Evolutionary conservation across 2,329 filamentous ascomycete genomes (phyloP).

Genomic region (Calonectria montana): DNA sequence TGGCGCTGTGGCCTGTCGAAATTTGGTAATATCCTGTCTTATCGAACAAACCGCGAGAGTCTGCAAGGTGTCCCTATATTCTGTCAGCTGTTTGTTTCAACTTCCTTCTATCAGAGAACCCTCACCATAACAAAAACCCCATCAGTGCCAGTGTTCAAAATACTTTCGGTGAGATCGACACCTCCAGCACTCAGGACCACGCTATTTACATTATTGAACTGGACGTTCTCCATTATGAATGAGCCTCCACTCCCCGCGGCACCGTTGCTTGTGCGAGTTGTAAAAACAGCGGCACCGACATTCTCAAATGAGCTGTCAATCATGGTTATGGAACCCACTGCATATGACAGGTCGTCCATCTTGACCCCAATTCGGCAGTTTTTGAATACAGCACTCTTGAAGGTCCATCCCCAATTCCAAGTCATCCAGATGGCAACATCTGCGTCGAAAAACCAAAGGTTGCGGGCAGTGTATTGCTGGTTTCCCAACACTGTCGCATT

Average conservation of each 20-base stretch:
- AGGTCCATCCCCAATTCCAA: constrained; percentile 83
- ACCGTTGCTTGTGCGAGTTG: constrained; percentile 58
- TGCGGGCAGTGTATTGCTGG: constrained; percentile 79
- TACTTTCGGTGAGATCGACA: constrained; percentile 28
- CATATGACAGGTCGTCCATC: constrained; percentile 64
- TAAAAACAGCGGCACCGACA: constrained; percentile 75
- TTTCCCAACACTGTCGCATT: constrained; percentile 70
- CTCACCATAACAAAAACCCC: constrained; percentile 44
- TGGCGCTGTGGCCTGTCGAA: constrained; percentile 28
- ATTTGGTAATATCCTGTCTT: constrained; percentile 37
- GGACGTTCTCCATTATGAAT: constrained; percentile 61
- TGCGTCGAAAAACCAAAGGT: constrained; percentile 73
- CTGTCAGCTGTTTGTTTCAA: constrained; percentile 18
- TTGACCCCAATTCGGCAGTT: constrained; percentile 75
- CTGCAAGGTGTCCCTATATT: constrained; percentile 40
- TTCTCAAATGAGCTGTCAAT: constrained; percentile 78
- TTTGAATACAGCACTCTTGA: constrained; percentile 73
- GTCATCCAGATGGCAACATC: constrained; percentile 76
- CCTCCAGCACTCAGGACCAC: constrained; percentile 36
- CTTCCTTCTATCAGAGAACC: neutral
- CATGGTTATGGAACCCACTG: constrained; percentile 80
- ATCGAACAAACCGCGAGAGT: constrained; percentile 35
- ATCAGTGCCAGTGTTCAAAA: constrained; percentile 17
- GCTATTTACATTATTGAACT: constrained; percentile 50
- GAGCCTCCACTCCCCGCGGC: constrained; percentile 53